These are phyloP conservation scores for Pezicula neosporulosa DNA, from an alignment of 2,329 filamentous ascomycete species.

Conservation along the genomic window DNA sequence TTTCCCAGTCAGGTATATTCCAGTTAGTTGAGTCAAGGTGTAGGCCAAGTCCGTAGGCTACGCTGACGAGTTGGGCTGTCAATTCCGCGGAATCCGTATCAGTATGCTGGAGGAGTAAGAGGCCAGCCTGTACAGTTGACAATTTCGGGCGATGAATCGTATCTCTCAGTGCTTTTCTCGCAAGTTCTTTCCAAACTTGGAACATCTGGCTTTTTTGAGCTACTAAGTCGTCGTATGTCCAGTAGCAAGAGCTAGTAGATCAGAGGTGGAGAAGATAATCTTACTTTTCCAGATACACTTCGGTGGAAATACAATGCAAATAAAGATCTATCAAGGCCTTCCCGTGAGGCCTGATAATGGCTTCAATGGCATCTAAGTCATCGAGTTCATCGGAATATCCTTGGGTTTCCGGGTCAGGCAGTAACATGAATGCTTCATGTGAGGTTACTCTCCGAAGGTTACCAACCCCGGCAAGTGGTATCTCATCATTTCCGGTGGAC, in stretches of 20 bases:
- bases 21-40: constrained; percentile 60
- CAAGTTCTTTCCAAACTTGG: constrained; percentile 33
- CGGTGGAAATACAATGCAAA: constrained; percentile 50
- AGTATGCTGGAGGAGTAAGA: constrained; percentile 45
- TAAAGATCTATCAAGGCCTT: constrained; percentile 22
- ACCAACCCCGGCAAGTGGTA: constrained; percentile 57
- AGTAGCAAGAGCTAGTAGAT: constrained; percentile 61
- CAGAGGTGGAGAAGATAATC: constrained; percentile 55
- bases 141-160: constrained; percentile 50
- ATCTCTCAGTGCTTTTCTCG: constrained; percentile 41
- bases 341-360: constrained; percentile 23
- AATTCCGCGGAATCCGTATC: constrained; percentile 24
- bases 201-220: constrained; percentile 37
- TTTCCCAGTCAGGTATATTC: constrained; percentile 61
- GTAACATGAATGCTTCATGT: constrained; percentile 72
- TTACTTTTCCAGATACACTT: constrained; percentile 61
- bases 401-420: constrained; percentile 68
- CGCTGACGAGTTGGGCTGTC: constrained; percentile 45
- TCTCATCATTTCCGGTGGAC: constrained; percentile 75
- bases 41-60: constrained; percentile 55
- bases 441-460: constrained; percentile 71
- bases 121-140: constrained; percentile 51
- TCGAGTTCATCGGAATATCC: constrained; percentile 42
- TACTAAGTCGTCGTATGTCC: constrained; percentile 53
- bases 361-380: constrained; percentile 28